Base-by-base conservation (phyloP, 768 basidiomycete species). In the Harrya chromipes region DNA sequence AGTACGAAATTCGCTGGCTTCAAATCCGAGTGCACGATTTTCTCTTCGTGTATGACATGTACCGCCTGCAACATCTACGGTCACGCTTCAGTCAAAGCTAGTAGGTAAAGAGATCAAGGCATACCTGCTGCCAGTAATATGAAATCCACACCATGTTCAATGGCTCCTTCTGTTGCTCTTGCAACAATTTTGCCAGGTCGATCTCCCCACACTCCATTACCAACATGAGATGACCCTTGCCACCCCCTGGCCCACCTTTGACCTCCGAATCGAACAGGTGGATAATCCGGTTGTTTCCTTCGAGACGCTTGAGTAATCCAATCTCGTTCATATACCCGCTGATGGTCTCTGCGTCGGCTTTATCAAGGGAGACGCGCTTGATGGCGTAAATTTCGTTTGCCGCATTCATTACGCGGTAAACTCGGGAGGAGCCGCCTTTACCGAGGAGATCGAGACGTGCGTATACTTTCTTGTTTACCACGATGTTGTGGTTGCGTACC, bases 1-100 rank as follows among this genome's bases (percentile, higher is more conserved):
- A 99, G 76, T 19, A 99, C 94, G 57, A 99, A 99, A 69, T 99
- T 99, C 4, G 97, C 95, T 6, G 95, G 95, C 66, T 99, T 99
- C 47, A 98, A 77, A 69, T 99, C 95, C 17, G 94, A 95, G 70
- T 99, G 95, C 3, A 99, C 95, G 53, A 99, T 97, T 70, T 95
- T 95, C 72, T 97, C 94, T 55, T 95, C 90, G 62, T 99, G 95
- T 46, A 97, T 95, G 47, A 97, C 87, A 50, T 97, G 90, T n/a
- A 99, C 95, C 1, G 94, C 94, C 75, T 97, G 86, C 42, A 99
- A 73, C 93, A 99, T 99, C 94, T 97, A 62, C 24, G 16, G 17
- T 7, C 20, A 41, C 8, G 14, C 19, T 23, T 21, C 42, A 29
- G 41, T 58, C 27, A 43, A 21, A n/a, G 38, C 20, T 17, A 38